phyloP scores from a whole-genome alignment of 257 asterid genomes.

The Rauvolfia tetraphylla region DNA sequence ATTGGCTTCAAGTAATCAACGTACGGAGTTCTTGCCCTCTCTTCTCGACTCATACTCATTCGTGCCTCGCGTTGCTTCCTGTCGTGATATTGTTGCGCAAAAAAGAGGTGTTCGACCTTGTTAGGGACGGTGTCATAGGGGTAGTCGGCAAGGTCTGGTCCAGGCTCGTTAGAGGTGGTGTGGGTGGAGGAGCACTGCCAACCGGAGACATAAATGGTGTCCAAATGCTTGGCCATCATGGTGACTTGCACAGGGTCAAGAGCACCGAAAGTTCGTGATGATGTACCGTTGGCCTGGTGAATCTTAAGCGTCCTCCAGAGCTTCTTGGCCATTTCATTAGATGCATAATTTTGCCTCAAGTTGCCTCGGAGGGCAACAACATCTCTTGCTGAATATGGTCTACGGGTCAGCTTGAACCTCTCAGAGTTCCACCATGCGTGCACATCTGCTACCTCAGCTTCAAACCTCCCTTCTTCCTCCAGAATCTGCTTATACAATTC shows the following conservation, averaged over 20 bases:
- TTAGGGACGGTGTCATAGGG: conserved; percentile 97
- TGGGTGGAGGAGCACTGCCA: conserved; percentile 99
- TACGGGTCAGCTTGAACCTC: conserved; percentile 70
- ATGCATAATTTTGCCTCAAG: conserved; percentile 66
- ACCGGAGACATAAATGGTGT: conserved; percentile 87
- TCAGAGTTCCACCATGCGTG: conserved; percentile 98
- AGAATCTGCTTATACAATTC: conserved; percentile 48
- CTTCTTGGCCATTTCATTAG: conserved; percentile 84
- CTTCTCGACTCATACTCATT: conserved; percentile 74
- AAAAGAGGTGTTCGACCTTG: conserved; percentile 91
- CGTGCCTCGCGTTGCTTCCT: conserved; percentile 90
- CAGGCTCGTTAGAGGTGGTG: conserved; percentile 91
- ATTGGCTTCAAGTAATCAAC: conserved; percentile 89
- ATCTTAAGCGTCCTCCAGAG: conserved; percentile 90
- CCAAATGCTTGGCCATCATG: conserved; percentile 94
- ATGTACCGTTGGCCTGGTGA: conserved; percentile 85
- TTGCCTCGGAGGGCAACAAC: conserved; percentile 87
- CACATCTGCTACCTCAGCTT: conserved; percentile 86
- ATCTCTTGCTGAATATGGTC: conserved; percentile 92
- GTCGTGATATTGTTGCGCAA: conserved; percentile 94
- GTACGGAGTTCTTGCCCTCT: conserved; percentile 62
- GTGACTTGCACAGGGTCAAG: conserved; percentile 97
- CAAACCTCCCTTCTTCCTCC: conserved; percentile 94
- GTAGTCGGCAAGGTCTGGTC: conserved; percentile 96
- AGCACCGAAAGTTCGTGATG: conserved; percentile 90